phyloP scores from a whole-genome alignment of 2,329 filamentous ascomycete species.

The Graphiopsis chlorocephala region DNA sequence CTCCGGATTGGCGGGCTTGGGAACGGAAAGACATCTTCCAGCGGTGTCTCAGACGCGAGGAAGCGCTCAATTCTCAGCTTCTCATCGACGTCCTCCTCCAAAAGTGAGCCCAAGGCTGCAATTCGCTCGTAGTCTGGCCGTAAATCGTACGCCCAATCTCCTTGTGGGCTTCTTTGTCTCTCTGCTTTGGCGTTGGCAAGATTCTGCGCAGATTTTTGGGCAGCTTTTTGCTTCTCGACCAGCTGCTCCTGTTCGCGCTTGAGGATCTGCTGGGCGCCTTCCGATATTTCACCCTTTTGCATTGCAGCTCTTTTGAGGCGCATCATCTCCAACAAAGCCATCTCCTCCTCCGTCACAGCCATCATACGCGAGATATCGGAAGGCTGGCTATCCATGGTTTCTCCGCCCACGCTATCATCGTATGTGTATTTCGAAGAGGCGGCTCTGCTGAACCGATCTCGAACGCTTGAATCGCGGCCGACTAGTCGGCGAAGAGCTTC shows the following conservation, averaged over 20 bases:
- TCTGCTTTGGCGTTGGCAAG: slow-evolving; percentile 23
- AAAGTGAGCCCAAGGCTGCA: slow-evolving; percentile 26
- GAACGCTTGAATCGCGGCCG: slow-evolving; percentile 8
- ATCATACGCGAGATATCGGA: slow-evolving; percentile 35
- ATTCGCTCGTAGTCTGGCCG: slow-evolving; percentile 17
- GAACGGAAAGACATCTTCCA: slow-evolving; percentile 11
- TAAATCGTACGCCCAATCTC: neutral
- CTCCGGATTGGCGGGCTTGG: neutral
- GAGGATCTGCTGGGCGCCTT: slow-evolving; percentile 37
- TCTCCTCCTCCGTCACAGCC: slow-evolving; percentile 51
- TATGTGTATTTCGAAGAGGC: slow-evolving; percentile 3
- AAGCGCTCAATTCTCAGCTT: slow-evolving; percentile 30
- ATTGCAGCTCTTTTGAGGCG: slow-evolving; percentile 48
- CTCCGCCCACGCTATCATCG: slow-evolving; percentile 14
- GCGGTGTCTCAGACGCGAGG: slow-evolving; percentile 21
- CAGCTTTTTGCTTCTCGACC: slow-evolving; percentile 21
- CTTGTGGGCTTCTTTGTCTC: slow-evolving; percentile 12
- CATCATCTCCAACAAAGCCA: slow-evolving; percentile 50
- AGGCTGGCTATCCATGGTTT: slow-evolving; percentile 16
- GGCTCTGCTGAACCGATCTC: neutral
- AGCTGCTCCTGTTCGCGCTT: slow-evolving; percentile 33
- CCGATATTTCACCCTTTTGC: slow-evolving; percentile 40
- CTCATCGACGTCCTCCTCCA: slow-evolving; percentile 31
- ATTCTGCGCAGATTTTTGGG: slow-evolving; percentile 26
- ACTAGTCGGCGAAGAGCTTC: slow-evolving; percentile 18